These are phyloP conservation scores for Phytophthora multivora DNA, from an alignment of 352 stramenopile genomes.

Conservation along the genomic window DNA sequence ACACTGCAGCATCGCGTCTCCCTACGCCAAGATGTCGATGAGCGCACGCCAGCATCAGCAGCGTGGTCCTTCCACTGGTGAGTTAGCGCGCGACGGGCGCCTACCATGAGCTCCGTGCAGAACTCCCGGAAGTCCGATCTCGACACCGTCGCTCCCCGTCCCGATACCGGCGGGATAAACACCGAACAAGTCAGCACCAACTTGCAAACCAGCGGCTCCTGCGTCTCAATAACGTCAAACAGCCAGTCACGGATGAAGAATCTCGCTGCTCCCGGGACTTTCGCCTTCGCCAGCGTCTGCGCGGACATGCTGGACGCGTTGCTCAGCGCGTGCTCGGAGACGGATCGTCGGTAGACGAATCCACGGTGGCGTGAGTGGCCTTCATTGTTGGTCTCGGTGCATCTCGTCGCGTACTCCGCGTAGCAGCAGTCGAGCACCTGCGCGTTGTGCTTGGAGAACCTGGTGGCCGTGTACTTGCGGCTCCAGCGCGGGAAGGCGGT, in stretches of 20 bases:
- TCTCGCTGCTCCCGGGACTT: constrained; percentile 32
- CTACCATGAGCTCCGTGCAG: constrained; percentile 58
- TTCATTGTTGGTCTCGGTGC: constrained; percentile 30
- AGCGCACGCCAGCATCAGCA: constrained; percentile 24
- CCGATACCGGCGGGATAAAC: constrained; percentile 39
- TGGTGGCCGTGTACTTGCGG: constrained; percentile 65
- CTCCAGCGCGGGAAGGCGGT: constrained; percentile 67
- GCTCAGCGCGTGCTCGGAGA: constrained; percentile 57
- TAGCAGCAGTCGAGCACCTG: constrained; percentile 67
- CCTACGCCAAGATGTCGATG: constrained; percentile 32
- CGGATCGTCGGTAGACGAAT: constrained; percentile 76
- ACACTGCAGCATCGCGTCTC: constrained; percentile 55
- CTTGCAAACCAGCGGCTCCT: constrained; percentile 64
- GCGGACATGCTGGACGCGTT: constrained; percentile 49
- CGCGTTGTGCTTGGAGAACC: constrained; percentile 59
- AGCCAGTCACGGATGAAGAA: constrained; percentile 75
- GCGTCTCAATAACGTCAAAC: constrained; percentile 69
- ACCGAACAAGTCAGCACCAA: constrained; percentile 68
- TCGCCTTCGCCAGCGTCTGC: constrained; percentile 43
- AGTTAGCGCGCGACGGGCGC: constrained; percentile 51
- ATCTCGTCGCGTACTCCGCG: constrained; percentile 59
- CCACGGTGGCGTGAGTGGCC: constrained; percentile 40
- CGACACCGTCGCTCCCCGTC: constrained; percentile 7
- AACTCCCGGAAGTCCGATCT: constrained; percentile 68
- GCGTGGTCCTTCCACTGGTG: constrained; percentile 62